Evolutionary conservation across 139 green algal genomes (phyloP), one percentile per base, ranked within the genome.

Genomic region (Coccomyxa sp.): DNA sequence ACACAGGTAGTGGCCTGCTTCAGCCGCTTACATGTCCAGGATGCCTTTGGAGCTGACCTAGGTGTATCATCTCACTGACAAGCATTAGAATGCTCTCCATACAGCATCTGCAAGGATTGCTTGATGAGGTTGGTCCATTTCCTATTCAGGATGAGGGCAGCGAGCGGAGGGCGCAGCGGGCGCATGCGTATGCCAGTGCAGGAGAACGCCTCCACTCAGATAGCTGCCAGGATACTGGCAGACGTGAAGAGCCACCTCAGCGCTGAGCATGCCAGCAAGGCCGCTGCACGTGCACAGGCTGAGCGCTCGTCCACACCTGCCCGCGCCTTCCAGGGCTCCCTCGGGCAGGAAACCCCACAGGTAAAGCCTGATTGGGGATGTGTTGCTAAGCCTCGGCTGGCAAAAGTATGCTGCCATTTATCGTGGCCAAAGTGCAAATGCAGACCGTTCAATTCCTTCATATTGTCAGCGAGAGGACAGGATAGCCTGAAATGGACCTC

Each of bases 141-240:
- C 50, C 27, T 18, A 31, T 1, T 22, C 64, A 71, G 64, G 29
- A 29, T 71, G 64, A 22, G 64, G 24, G 27, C 64, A 36, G 29
- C 64, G n/a, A 18, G 64, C 14, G 27, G 29, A 1, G 64, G 64
- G 18, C 10, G 64, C 64, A 36, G 64, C 64, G 64, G 64, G 24
- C 64, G 64, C 64, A 71, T 71, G 29, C 64, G 64, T 34, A 22
- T 36, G 64, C 64, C 64, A 18, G 24, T 36, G 27, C 64, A 34
- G 12, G 64, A 29, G 24, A 34, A 10, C n/a, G 6, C 64, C 2
- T 31, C 64, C 2, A 71, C 29, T 36, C 29, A 34, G 29, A 38
- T 34, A 14, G 64, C 64, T 36, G 64, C n/a, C 64, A 71, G n/a
- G 64, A 71, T 71, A 22, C 64, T 71, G 64, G 64, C 64, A 18